Base-by-base conservation (phyloP, 2,329 filamentous ascomycete species). In the Stagonosporopsis vannaccii region DNA sequence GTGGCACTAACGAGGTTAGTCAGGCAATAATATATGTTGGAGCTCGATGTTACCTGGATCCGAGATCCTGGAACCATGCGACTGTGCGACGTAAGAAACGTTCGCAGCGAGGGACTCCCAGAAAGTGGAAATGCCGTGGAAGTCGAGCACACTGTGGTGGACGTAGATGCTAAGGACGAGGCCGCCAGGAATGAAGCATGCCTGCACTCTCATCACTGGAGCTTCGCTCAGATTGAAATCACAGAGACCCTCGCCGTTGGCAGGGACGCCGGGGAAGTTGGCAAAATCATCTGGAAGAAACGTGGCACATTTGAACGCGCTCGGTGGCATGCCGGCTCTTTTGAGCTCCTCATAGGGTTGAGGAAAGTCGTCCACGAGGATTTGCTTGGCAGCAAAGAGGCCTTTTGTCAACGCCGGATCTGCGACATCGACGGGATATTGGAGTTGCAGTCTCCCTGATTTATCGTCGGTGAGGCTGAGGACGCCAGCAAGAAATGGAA, bases 131-230 rank as follows among this genome's bases (percentile, higher is more conserved):
- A 72, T 63, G 15, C 71, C 72, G 6, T 68, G 67, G 26, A 69
- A 73, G 48, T 76, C 73, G 22, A 68, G 60, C 1, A 74, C 67
- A 5, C 58, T 67, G 51, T 76, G 73, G 22, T 74, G 70, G 44
- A 66, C 62, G 52, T 74, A 75, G 30, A 68, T 68, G 51, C 69
- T 73, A n/a, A 76, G 46, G 2, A 73, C 66, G 9, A 76, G 68
- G 1, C 73, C 73, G 13, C 72, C 72, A 2, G 70, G 68, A 20
- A 75, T 70, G 56, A 76, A 76, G 60, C 64, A 70, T 1, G 71
- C 72, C 43, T 75, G 70, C 0, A 70, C 51, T 26, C 68, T 63
- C 61, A 75, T 67, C 3, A 59, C 72, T 2, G 73, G 73, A 15
- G 65, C 67, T 19, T 67, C 57, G 48, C 61, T 65, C 12, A 60